Evolutionary conservation across 768 basidiomycete species (phyloP).

Genomic region (Russula brevipes): DNA sequence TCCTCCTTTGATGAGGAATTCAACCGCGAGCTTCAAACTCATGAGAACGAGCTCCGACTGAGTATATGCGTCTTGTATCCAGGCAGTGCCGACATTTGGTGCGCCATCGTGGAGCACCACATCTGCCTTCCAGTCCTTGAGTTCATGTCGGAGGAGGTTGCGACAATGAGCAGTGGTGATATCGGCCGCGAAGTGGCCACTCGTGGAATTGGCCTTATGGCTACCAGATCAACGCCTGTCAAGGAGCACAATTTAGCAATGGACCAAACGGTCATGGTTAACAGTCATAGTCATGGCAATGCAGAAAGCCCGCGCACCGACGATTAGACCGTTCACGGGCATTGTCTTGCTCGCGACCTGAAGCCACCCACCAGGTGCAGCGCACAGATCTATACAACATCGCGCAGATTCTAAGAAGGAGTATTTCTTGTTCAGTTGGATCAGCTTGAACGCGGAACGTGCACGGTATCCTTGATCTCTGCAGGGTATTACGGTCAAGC

Average conservation of each 20-base stretch:
- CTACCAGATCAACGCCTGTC: constrained; percentile 87
- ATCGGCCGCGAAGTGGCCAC: constrained; percentile 86
- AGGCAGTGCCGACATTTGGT: constrained; percentile 98
- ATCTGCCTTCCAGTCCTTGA: constrained; percentile 99
- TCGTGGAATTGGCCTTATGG: constrained; percentile 93
- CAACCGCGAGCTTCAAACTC: constrained; percentile 91
- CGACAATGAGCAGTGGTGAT: constrained; percentile 93
- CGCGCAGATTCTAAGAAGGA: constrained; percentile 80
- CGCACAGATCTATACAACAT: constrained; percentile 97
- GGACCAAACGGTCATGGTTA: neutral
- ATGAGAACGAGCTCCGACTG: constrained; percentile 96
- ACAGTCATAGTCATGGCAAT: neutral
- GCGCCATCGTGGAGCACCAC: constrained; percentile 98
- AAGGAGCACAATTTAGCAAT: neutral
- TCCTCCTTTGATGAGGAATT: constrained; percentile 89
- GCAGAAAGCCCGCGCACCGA: constrained; percentile 51
- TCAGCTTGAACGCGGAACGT: constrained; percentile 98
- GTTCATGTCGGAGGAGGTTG: constrained; percentile 72
- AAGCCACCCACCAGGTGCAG: constrained; percentile 98
- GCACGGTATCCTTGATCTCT: constrained; percentile 99
- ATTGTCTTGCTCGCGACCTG: constrained; percentile 98
- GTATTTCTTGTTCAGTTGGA: constrained; percentile 98
- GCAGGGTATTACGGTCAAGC: constrained; percentile 3
- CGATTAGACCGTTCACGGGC: constrained; percentile 86
- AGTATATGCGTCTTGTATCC: constrained; percentile 97